Evolutionary conservation across 2,329 filamentous ascomycete species (phyloP), one percentile per base, ranked within the genome.

Genomic region (Claviceps monticola): DNA sequence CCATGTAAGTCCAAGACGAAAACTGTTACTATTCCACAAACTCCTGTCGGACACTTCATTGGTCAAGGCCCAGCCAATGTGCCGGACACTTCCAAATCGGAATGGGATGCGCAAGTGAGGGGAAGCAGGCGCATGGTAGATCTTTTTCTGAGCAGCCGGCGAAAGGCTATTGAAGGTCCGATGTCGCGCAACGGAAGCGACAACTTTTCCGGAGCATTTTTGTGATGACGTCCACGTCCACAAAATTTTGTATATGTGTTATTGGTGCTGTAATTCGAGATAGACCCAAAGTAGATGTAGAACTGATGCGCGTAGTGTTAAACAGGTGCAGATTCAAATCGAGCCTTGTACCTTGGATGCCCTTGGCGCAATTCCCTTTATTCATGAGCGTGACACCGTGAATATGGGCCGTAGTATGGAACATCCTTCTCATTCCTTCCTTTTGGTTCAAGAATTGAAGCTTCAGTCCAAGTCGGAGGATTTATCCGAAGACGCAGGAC

Each of bases 111-210:
- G 0, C 68, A 71, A 53, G 61, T 60, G 0, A 60, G 70, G 54
- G 72, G 72, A 2, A 74, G 74, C 57, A 71, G 71, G 60, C 66
- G 66, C 43, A 78, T 79, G 72, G 75, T 79, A 7, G 75, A 79
- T 50, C 53, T 73, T 48, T 79, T 79, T 58, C 63, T 79, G 29
- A 76, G 66, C 54, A 75, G 70, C 46, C 68, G 75, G 17, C 67
- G 71, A 16, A 71, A 62, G 54, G 66, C 68, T 13, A 68, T 71
- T 39, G 60, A 64, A 23, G 69, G 68, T 13, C 68, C 64, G 26
- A 53, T 51, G 49, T 54, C 55, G 38, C 57, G 55, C 7, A 57
- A 55, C 17, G 60, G 55, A 26, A 57, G 56, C 44, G 61, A 61
- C 3, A 63, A 58, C 53, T 64, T 61, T 5, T 60, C 63, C 2